Evolutionary conservation across 768 basidiomycete genomes (phyloP), one percentile per base, ranked within the genome.

Genomic region (Hypholoma sublateritium): DNA sequence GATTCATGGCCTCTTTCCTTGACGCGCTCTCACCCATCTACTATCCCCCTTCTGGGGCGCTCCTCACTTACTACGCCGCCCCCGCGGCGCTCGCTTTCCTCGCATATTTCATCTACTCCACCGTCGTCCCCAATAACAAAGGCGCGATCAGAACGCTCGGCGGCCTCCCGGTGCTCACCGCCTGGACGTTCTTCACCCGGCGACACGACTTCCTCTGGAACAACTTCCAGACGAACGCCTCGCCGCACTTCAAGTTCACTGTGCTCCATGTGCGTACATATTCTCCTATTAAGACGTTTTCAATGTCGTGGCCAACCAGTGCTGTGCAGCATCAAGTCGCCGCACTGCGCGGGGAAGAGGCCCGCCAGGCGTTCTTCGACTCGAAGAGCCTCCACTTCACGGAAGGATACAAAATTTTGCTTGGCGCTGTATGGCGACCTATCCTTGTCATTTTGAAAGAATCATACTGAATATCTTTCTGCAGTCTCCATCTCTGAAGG

Each of bases 101-200:
- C 13, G 53, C 43, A 1, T 45, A 34, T 22, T 35, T 46, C 14
- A 32, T 56, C 50, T 63, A 58, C 37, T 12, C 24, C 25, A 19
- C 37, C 4, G 16, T 55, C 12, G 49, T 53, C 6, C 49, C 53
- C 0, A 51, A 13, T 24, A 44, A 55, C 1, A 49, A 55, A 32
- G 43, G 58, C 7, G 49, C 59, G 1, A 64, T 64, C 13, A 48
- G 58, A 14, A 46, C 47, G 21, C 66, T 72, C 9, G 63, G 68
- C 2, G 71, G 71, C 11, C 50, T 70, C 19, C 67, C 70, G 1
- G 59, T 70, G 13, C 42, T 69, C 36, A 67, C 62, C 17, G 67
- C 70, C 9, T 72, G 70, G 69, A 57, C 66, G 4, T 74, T 74
- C 60, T 74, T 74, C 51, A 61, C 67, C n/a, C 67, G 64, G 42